phyloP scores from a whole-genome alignment of 371 early-diverging fungal genomes.

The Mortierella sp. region DNA sequence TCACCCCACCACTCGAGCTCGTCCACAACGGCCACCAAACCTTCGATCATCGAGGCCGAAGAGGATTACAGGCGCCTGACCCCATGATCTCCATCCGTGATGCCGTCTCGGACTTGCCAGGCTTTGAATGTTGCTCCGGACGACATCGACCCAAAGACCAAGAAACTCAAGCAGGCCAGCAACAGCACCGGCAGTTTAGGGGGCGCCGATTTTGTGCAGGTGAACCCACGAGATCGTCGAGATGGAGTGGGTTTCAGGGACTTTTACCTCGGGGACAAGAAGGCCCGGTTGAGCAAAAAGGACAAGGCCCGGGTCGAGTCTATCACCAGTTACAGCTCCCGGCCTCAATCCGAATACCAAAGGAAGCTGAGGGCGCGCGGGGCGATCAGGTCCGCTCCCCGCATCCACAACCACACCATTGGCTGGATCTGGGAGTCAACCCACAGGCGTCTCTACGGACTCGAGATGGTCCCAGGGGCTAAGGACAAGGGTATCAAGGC shows the following conservation, averaged over 20 bases:
- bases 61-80: conserved; percentile 65
- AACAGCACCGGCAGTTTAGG: too few species aligned
- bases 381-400: background rate
- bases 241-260: too few species aligned
- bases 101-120: conserved; percentile 72
- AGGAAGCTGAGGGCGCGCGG: conserved; percentile 21
- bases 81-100: conserved; percentile 66
- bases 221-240: too few species aligned
- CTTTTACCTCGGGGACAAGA: conserved; percentile 7
- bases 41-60: conserved; percentile 58
- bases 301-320: conserved; percentile 53
- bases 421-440: conserved; percentile 52
- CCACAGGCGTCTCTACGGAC: conserved; percentile 62
- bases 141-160: conserved; percentile 45
- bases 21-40: conserved; percentile 12
- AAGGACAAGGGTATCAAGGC: conserved; percentile 67
- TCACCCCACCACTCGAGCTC: conserved; percentile 56
- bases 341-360: conserved; percentile 66
- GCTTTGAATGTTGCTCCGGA: conserved; percentile 67
- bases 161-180: background rate
- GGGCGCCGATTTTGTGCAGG: too few species aligned
- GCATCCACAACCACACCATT: background rate
- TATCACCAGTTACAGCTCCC: conserved; percentile 49
- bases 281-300: conserved; percentile 6
- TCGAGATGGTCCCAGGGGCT: conserved; percentile 66